phyloP scores from a whole-genome alignment of 441 rosid genomes.

The Syzygium syzygioides region DNA sequence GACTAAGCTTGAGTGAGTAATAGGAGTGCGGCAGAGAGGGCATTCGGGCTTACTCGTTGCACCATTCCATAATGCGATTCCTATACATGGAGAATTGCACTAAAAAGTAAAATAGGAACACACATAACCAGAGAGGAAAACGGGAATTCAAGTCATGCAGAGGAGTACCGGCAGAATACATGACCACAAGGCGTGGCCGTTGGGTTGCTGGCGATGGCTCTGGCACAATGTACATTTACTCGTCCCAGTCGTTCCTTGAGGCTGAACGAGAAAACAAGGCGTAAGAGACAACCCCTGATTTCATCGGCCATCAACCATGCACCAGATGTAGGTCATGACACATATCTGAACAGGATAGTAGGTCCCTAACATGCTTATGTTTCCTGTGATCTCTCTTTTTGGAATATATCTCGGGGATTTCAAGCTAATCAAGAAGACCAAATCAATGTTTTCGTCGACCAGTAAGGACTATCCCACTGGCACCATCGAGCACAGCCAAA shows the following conservation, averaged over 20 bases:
- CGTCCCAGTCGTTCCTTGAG: conserved; percentile 24
- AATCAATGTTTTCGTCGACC: background rate
- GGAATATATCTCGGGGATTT: background rate
- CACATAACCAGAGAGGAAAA: background rate
- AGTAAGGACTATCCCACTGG: background rate
- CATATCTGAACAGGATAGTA: background rate
- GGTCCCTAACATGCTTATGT: background rate
- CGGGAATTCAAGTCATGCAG: background rate
- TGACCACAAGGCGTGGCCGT: conserved; percentile 94
- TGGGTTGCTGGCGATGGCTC: conserved; percentile 69
- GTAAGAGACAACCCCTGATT: background rate
- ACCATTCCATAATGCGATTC: conserved; percentile 94
- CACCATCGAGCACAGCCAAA: background rate
- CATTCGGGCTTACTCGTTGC: conserved; percentile 96
- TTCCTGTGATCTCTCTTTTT: background rate
- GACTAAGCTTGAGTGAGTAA: conserved; percentile 80
- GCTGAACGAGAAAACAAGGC: conserved; percentile 15
- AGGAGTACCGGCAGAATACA: conserved; percentile 79
- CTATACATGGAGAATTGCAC: conserved; percentile 11
- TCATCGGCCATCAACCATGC: background rate
- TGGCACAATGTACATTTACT: conserved; percentile 89
- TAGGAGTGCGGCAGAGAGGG: conserved; percentile 84
- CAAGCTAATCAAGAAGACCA: background rate
- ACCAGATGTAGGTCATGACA: background rate
- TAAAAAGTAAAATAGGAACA: too few relatives aligned